Base-by-base conservation (phyloP, 225 moss, liverwort and hornwort species). In the Physcomitrium patens region DNA sequence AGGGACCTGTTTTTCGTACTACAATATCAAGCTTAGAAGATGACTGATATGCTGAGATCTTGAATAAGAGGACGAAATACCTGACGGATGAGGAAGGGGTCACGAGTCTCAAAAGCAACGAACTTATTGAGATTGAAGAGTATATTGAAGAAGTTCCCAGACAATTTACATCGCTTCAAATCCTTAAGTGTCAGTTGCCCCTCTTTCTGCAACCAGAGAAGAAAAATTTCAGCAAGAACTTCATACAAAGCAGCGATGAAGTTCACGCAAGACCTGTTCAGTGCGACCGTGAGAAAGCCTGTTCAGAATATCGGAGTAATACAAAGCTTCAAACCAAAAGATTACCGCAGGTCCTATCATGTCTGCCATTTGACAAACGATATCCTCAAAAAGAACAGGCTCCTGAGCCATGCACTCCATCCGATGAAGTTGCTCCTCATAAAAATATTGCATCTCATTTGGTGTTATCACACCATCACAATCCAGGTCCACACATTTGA, bases 361-460 rank as follows among this genome's bases (percentile, higher is more conserved):
- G 75, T 97, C 97, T 46, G 97, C 94, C 97, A 97, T 97, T 85
- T 97, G 97, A 81, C 97, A 97, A 68, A 97, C 97, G 47, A 97
- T 97, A 67, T 97, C 97, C 78, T 97, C 97, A 77, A 97, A 97
- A 26, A 97, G 89, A 19, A 97, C 97, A 24, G 94, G 97, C 80
- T 97, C 97, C 69, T 97, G 97, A 70, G 97, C 97, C 97, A 97
- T 97, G 70, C 97, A 97, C 80, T 97, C 94, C 97, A 97, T 97
- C 69, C 97, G 86, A 79, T 94, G 97, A 69, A 97, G 75, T 76
- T 97, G 97, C 77, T 97, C 97, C 87, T 97, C 97, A 63, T 97
- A 97, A 67, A 97, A 97, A 65, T 92, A 97, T 71, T 97, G 97
- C 97, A 97, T 97, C 88, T 97, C 97, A 70, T 94, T 94, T 20